phyloP scores from a whole-genome alignment of 345 rosid genomes.

The Cardamine occulta region DNA sequence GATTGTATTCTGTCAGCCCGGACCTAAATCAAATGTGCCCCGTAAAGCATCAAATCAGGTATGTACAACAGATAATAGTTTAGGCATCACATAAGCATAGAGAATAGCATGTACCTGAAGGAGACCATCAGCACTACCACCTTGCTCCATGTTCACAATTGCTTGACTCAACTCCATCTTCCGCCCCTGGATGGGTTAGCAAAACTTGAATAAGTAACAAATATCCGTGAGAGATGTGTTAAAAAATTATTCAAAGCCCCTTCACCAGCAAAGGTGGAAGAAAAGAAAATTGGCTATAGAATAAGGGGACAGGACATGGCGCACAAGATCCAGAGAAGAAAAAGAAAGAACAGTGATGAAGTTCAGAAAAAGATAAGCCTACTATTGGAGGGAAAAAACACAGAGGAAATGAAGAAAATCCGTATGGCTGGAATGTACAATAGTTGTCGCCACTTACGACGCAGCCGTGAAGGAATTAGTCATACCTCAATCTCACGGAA shows the following conservation, averaged over 20 bases:
- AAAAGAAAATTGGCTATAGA: slow-evolving; percentile 19
- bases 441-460: slow-evolving; percentile 18
- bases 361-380: slow-evolving; percentile 15
- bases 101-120: slow-evolving; percentile 70
- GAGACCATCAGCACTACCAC: slow-evolving; percentile 96
- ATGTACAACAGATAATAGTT: slow-evolving; percentile 14
- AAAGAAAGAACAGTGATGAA: slow-evolving; percentile 7
- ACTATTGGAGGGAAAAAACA: background rate
- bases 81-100: slow-evolving; percentile 15
- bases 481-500: slow-evolving; percentile 90
- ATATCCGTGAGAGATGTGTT: background rate
- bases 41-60: slow-evolving; percentile 27
- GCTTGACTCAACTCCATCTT: slow-evolving; percentile 87
- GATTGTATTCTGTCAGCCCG: slow-evolving; percentile 97
- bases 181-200: slow-evolving; percentile 60
- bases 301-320: slow-evolving; percentile 13
- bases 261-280: slow-evolving; percentile 12
- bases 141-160: slow-evolving; percentile 83
- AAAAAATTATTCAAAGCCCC: slow-evolving; percentile 12
- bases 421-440: background rate
- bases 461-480: slow-evolving; percentile 25
- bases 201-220: slow-evolving; percentile 28
- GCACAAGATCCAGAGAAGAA: slow-evolving; percentile 18
- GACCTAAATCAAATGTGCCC: slow-evolving; percentile 55
- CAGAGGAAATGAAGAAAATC: slow-evolving; percentile 8